Conservation (phyloP, 345 rosid species). For the sweet orange (Citrus sinensis) region DNA sequence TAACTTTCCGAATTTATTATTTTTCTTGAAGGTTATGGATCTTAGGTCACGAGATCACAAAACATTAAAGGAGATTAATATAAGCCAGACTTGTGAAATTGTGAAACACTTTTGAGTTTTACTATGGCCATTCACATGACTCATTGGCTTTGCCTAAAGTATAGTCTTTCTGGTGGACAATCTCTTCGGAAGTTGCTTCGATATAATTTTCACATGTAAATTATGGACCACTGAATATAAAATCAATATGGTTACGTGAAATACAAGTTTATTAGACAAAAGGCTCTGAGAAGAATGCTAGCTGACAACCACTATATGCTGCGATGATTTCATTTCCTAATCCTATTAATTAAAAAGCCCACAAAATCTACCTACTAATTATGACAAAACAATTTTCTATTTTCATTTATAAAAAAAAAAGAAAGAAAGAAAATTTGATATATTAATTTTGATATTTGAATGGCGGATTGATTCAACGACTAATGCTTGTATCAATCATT, state of each 20-base stretch:
- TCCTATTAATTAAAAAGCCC: neutral
- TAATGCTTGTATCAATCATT: neutral
- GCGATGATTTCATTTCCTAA: slow-evolving; percentile 7
- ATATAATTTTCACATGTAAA: neutral
- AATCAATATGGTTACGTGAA: slow-evolving; percentile 7
- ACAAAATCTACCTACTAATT: neutral
- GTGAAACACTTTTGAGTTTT: neutral
- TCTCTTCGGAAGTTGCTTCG: neutral
- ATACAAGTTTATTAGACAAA: neutral
- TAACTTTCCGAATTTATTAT: too few species aligned
- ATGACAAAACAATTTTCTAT: neutral
- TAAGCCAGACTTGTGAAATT: neutral
- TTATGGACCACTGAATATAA: neutral
- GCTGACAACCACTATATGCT: slow-evolving; percentile 16
- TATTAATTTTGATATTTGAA: neutral
- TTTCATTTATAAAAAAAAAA: too few species aligned
- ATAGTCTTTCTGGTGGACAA: neutral
- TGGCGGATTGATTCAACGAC: neutral
- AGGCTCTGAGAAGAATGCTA: neutral
- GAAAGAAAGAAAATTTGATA: neutral
- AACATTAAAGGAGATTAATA: neutral
- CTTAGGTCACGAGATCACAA: neutral
- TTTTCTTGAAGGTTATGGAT: neutral
- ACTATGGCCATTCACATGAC: neutral
- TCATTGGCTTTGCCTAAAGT: neutral